Evolutionary conservation across 2,329 filamentous ascomycete species (phyloP), one percentile per base, ranked within the genome.

Genomic region (Colletotrichum truncatum): DNA sequence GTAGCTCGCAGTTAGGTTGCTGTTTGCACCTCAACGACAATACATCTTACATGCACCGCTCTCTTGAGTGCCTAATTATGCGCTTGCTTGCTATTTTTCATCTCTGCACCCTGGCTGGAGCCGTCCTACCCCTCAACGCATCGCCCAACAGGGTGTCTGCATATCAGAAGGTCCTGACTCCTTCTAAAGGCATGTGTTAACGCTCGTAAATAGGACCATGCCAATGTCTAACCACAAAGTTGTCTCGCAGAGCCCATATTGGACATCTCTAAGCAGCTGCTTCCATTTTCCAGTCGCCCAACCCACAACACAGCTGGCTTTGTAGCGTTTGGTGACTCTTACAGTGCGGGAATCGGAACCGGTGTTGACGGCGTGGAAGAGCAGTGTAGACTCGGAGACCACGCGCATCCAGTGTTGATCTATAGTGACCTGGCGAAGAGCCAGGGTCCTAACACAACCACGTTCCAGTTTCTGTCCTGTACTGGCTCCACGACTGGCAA

Each of bases 281-380:
- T 52, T 10, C 23, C 23, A 11, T 25, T 28, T 10, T 16, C 16
- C 36, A 45, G 23, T 32, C 12, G 6, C 16, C 32, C 28, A 49
- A n/a, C 26, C 46, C 54, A 46, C 18, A 12, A 14, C 18, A 25
- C 48, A 18, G 56, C 43, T 26, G 58, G 61, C 4, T 82, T 83
- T 69, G 75, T 77, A 61, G 78, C 81, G 9, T 72, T 83, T 11
- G 81, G 81, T 7, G 81, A 84, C 67, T 83, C 81, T 6, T 84
- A 84, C 69, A 81, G 79, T 49, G 81, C 82, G 4, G 82, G 82
- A 30, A 84, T 84, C 61, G 82, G 82, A 56, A 84, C 82, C 4
- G 77, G 77, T 43, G 57, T 79, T 43, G 76, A 81, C 39, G 78
- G 75, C 38, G 72, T 73, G 12, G 79, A 82, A 61, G 74, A 80